Conservation (phyloP, 1,139 yeast species). For the Saccharomyces hybrid region DNA sequence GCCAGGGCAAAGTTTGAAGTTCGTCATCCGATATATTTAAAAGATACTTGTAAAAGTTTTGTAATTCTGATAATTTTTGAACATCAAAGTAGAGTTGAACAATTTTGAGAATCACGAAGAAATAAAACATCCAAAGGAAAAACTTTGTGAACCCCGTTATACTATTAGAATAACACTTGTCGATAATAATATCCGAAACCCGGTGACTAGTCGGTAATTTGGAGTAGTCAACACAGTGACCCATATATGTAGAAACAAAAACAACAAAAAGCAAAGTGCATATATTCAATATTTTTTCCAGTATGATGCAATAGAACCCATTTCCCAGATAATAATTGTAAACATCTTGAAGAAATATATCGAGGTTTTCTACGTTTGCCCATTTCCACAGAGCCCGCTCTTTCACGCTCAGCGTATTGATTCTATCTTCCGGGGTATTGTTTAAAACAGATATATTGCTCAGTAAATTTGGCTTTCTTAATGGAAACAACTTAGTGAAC, state of each 20-base stretch:
- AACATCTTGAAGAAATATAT: constrained; percentile 72
- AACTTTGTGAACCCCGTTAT: constrained; percentile 42
- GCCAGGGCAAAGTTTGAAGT: constrained; percentile 91
- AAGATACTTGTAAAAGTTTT: constrained; percentile 41
- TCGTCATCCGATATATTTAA: constrained; percentile 71
- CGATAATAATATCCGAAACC: constrained; percentile 45
- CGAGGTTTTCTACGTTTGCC: constrained; percentile 92
- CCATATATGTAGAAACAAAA: constrained; percentile 65
- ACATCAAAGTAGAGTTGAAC: constrained; percentile 50
- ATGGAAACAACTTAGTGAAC: constrained; percentile 4
- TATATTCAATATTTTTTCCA: constrained; percentile 58
- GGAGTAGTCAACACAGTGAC: constrained; percentile 75
- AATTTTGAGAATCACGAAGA: constrained; percentile 48
- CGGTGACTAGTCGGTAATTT: constrained; percentile 33
- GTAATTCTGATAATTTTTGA: constrained; percentile 31
- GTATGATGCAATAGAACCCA: constrained; percentile 70
- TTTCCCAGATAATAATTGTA: constrained; percentile 79
- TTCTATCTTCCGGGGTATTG: constrained; percentile 25
- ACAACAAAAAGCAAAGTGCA: constrained; percentile 70
- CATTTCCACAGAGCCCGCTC: constrained; percentile 90
- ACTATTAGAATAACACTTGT: constrained; percentile 51
- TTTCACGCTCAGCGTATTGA: constrained; percentile 41
- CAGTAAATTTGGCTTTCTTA: constrained; percentile 23
- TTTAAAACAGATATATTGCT: constrained; percentile 24
- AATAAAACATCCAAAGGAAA: constrained; percentile 53